These are phyloP conservation scores for Nicotiana noctiflora DNA, from an alignment of 257 asterid species.

Conservation along the genomic window DNA sequence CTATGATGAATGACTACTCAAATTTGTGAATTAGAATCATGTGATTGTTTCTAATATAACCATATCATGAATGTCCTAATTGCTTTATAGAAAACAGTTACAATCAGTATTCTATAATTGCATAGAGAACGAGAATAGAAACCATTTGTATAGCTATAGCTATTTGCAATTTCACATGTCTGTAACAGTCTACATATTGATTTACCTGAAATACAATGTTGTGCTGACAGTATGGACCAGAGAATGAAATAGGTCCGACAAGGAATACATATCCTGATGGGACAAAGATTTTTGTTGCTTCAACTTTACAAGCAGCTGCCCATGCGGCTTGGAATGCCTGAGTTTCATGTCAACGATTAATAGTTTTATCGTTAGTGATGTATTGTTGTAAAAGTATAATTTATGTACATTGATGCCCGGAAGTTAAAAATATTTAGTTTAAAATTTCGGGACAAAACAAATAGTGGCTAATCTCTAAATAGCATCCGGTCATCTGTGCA, in stretches of 20 bases:
- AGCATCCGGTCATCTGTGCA: too few species aligned
- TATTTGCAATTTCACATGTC: not conserved
- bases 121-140: not conserved
- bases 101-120: not conserved
- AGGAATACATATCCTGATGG: constrained; percentile 60
- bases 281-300: constrained; percentile 52
- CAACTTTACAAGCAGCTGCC: constrained; percentile 70
- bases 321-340: constrained; percentile 90
- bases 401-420: not conserved
- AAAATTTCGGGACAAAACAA: too few species aligned
- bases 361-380: not conserved
- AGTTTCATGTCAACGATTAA: constrained; percentile 12
- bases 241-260: constrained; percentile 79
- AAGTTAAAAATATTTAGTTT: too few species aligned
- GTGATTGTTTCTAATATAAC: too few species aligned
- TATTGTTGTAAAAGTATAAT: too few species aligned
- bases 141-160: not conserved
- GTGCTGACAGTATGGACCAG: constrained; percentile 81
- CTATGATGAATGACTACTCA: not conserved
- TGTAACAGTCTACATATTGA: not conserved
- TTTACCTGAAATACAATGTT: constrained; percentile 81
- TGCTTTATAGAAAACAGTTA: not conserved
- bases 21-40: too few species aligned
- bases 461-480: too few species aligned
- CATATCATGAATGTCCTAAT: not conserved